Conservation (phyloP, 148 eudicot species). For the Rhododendron ferrugineum region DNA sequence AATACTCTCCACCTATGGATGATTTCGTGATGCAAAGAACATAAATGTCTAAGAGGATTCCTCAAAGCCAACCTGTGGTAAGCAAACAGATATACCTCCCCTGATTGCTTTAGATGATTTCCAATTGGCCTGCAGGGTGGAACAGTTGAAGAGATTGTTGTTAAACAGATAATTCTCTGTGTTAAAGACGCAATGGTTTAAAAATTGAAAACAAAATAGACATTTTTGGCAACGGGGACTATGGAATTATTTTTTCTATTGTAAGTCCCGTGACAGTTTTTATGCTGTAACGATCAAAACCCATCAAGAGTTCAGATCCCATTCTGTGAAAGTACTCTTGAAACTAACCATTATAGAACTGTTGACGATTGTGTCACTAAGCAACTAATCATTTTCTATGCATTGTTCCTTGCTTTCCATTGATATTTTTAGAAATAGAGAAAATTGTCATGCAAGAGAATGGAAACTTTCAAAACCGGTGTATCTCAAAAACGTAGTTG, state of each 20-base stretch:
- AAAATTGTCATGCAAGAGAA: background rate
- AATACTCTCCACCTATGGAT: background rate
- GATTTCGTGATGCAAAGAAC: background rate
- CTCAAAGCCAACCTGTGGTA: conserved; percentile 18
- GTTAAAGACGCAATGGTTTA: background rate
- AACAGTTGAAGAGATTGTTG: background rate
- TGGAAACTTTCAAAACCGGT: background rate
- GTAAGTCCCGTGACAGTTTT: background rate
- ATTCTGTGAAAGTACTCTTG: background rate
- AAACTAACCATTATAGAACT: background rate
- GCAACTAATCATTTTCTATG: background rate
- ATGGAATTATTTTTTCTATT: background rate
- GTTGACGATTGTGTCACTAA: background rate
- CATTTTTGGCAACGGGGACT: background rate
- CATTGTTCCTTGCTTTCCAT: background rate
- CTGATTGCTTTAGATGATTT: conserved; percentile 14
- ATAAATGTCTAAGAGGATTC: background rate
- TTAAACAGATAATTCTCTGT: background rate
- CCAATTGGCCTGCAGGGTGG: conserved; percentile 19
- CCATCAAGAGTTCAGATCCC: background rate
- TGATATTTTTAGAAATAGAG: background rate
- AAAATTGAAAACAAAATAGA: background rate
- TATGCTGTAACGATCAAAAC: background rate
- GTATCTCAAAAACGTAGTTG: background rate
- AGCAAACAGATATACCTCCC: conserved; percentile 27